A percentile compares a stretch with the other conserved stretches of the same genome.
These are phyloP conservation scores for Mycosphaerella arachidis DNA, from an alignment of 2,329 filamentous ascomycete genomes.

Conservation along the genomic window DNA sequence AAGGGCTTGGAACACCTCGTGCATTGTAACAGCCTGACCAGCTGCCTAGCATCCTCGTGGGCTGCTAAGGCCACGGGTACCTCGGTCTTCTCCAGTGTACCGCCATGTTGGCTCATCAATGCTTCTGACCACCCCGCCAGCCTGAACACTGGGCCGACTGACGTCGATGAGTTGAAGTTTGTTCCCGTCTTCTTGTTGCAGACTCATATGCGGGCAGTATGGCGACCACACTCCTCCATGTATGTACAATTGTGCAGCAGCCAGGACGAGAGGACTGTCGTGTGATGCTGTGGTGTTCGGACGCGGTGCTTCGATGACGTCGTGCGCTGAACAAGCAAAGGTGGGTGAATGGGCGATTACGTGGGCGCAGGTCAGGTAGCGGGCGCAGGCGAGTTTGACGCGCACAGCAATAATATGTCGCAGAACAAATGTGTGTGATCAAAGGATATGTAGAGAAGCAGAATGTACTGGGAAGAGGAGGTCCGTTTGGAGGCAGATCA, in stretches of 20 bases:
- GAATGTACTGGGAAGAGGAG: neutral
- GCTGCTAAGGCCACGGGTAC: slow-evolving; percentile 42
- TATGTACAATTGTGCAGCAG: slow-evolving; percentile 1
- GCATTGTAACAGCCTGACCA: slow-evolving; percentile 75
- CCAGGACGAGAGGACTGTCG: neutral
- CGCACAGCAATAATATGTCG: neutral
- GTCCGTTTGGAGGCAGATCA: neutral
- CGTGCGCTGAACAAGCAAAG: neutral
- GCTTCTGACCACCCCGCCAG: slow-evolving; percentile 62
- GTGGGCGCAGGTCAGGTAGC: neutral
- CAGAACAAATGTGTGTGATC: neutral
- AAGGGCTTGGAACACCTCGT: slow-evolving; percentile 66
- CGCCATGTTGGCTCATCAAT: slow-evolving; percentile 72
- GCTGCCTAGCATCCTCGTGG: slow-evolving; percentile 52
- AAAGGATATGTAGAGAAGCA: neutral
- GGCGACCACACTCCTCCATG: slow-evolving; percentile 13
- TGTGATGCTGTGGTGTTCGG: neutral
- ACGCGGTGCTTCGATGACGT: slow-evolving; percentile 3
- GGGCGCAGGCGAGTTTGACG: neutral
- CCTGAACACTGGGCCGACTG: slow-evolving; percentile 13
- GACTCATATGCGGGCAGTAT: slow-evolving; percentile 11
- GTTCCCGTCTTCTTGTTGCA: slow-evolving; percentile 7
- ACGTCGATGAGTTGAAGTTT: slow-evolving; percentile 9
- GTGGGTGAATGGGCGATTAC: neutral
- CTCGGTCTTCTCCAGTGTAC: slow-evolving; percentile 54